These are phyloP conservation scores for Chenopodium album DNA, from an alignment of 148 eudicot species.

Conservation along the genomic window DNA sequence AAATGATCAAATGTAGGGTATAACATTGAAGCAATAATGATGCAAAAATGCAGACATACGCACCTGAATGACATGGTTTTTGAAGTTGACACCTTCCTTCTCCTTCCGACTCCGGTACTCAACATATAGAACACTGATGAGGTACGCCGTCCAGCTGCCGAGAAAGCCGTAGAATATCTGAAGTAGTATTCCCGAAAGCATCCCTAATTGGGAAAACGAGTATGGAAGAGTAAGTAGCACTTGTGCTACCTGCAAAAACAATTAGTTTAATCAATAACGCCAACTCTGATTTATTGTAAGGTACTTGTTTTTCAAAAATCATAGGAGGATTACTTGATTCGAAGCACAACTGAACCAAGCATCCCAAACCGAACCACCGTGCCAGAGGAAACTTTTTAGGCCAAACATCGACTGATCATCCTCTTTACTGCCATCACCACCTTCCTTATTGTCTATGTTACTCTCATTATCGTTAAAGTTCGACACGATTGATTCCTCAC, in stretches of 20 bases:
- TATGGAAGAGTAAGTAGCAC: conserved; percentile 82
- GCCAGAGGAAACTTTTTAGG: conserved; percentile 61
- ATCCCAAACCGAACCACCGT: conserved; percentile 87
- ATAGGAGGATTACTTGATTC: conserved; percentile 49
- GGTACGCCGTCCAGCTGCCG: conserved; percentile 93
- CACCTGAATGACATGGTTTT: conserved; percentile 95
- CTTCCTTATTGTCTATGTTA: neutral
- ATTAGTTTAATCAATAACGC: neutral
- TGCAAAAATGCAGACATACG: neutral
- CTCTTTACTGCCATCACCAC: conserved; percentile 5
- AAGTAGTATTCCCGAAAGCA: conserved; percentile 69
- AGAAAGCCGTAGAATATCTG: conserved; percentile 76
- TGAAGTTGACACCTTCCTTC: conserved; percentile 86
- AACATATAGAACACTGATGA: conserved; percentile 80
- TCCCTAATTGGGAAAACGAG: conserved; percentile 84
- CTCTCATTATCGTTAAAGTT: conserved; percentile 20
- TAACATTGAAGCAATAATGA: too few relatives aligned
- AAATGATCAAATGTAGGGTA: too few relatives aligned
- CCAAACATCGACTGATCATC: conserved; percentile 43
- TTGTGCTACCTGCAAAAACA: conserved; percentile 65
- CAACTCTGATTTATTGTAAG: too few relatives aligned
- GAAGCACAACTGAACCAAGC: conserved; percentile 91
- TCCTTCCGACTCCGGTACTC: conserved; percentile 78
- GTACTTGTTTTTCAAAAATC: too few relatives aligned
- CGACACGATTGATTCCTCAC: conserved; percentile 30